Evolutionary conservation across 2,329 filamentous ascomycete species (phyloP).

Genomic region (Coniochaeta prunicola): DNA sequence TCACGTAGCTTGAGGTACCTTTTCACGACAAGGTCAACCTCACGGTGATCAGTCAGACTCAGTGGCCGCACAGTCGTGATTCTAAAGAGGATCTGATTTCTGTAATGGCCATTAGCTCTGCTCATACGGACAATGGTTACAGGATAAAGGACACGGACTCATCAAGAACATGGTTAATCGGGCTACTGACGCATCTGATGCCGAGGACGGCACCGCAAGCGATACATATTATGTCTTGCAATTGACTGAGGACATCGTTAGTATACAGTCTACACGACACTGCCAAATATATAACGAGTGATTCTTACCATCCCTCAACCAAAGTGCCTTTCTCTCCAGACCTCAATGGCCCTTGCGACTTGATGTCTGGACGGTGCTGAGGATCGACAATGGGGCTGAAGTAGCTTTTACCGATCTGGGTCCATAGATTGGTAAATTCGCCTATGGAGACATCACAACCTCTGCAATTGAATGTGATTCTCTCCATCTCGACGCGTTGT

Average conservation of each 20-base stretch:
- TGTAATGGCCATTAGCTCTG: too few species aligned
- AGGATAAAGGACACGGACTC: slow-evolving; percentile 19
- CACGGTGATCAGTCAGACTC: slow-evolving; percentile 3
- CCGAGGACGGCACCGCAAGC: slow-evolving; percentile 24
- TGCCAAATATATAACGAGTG: too few species aligned
- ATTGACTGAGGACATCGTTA: slow-evolving; percentile 16
- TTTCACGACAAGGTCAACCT: slow-evolving; percentile 23
- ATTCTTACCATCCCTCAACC: slow-evolving; percentile 25
- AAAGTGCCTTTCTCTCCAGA: slow-evolving; percentile 26
- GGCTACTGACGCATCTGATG: slow-evolving; percentile 23
- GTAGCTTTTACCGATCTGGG: slow-evolving; percentile 30
- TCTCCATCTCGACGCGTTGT: slow-evolving; percentile 22
- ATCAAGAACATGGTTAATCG: slow-evolving; percentile 27
- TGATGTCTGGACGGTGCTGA: slow-evolving; percentile 14
- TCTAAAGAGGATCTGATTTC: slow-evolving; percentile 28
- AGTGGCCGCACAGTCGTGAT: slow-evolving; percentile 20
- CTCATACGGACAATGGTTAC: too few species aligned
- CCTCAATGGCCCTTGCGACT: slow-evolving; percentile 16
- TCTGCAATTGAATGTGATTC: slow-evolving; percentile 26
- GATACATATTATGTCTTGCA: slow-evolving; percentile 28
- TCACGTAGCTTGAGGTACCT: slow-evolving; percentile 23
- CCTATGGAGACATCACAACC: slow-evolving; percentile 22
- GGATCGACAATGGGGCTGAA: slow-evolving; percentile 26
- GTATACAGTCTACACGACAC: too few species aligned
- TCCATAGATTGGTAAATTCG: slow-evolving; percentile 29